Base-by-base conservation (phyloP, 192 early-diverging fungal genomes). In the Phycomyces blakesleeanus region DNA sequence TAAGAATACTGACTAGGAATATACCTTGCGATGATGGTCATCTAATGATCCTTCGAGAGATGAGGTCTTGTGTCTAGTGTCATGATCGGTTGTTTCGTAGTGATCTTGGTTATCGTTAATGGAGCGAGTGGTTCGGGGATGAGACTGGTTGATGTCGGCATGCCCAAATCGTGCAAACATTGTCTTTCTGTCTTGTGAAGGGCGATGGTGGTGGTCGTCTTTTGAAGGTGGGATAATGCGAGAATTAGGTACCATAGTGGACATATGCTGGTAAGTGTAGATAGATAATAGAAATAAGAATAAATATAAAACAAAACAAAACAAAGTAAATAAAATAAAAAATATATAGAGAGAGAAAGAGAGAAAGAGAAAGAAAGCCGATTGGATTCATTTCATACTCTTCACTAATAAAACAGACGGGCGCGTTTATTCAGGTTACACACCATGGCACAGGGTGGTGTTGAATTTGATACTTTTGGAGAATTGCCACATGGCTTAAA, bases 161-260 rank as follows among this genome's bases (percentile, higher is more conserved):
- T 47, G 44, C 2, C 15, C 44, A 14, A 47, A n/a, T n/a, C 44
- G 44, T 3, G 5, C 12, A 47, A 47, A 47, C 15, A 47, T 47
- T 47, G 44, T 47, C 44, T 47, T 47, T 18, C 44, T 14, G 15
- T 47, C 44, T 47, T 18, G 15, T 37, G 52, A n/a, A 57, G 14
- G 29, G 37, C 29, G n/a, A n/a, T n/a, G 55, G 10, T n/a, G 2
- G 7, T 57, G 22, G 7, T 27, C 34, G 21, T 54, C 1, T 37
- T 37, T 57, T 0, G 34, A 24, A 25, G 60, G 51, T 24, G 60
- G 60, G 18, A 62, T 38, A 20, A 62, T 52, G n/a, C 60, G 39
- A 7, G 60, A 62, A 51, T 62, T 62, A 51, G 60, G 60, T n/a
- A 62, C 5, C 49, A 62, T 62, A 7, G 34, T n/a, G 3, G 18